Conservation (phyloP, 148 eudicot genomes). For the Chenopodium album region DNA sequence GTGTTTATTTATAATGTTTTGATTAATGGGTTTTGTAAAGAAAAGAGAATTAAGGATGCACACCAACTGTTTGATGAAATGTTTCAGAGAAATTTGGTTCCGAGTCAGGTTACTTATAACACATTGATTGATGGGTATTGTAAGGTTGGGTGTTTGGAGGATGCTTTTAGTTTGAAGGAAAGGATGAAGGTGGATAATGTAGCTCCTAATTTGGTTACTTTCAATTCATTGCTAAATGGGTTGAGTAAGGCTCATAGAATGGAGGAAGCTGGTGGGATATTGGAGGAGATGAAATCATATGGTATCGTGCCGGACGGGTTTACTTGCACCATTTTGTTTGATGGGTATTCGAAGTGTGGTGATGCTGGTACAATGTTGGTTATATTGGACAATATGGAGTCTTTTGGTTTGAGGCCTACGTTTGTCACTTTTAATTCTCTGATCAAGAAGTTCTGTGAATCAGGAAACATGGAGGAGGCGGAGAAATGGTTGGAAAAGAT, state of each 20-base stretch:
- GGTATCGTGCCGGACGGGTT: conserved; percentile 70
- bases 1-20: conserved; percentile 80
- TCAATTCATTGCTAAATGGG: conserved; percentile 70
- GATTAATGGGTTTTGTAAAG: conserved; percentile 79
- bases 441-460: conserved; percentile 53
- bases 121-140: conserved; percentile 83
- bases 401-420: conserved; percentile 46
- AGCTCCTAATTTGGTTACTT: conserved; percentile 56
- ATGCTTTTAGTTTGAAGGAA: conserved; percentile 55
- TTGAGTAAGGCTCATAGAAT: conserved; percentile 57
- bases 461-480: conserved; percentile 58
- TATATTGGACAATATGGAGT: conserved; percentile 52
- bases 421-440: conserved; percentile 57
- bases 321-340: conserved; percentile 65
- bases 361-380: conserved; percentile 41
- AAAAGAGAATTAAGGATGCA: conserved; percentile 54
- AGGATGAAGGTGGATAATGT: conserved; percentile 57
- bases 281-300: conserved; percentile 59
- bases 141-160: conserved; percentile 63
- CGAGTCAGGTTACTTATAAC: conserved; percentile 62
- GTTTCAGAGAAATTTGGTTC: conserved; percentile 41
- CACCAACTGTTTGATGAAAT: conserved; percentile 70
- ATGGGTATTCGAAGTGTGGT: conserved; percentile 58
- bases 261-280: conserved; percentile 46
- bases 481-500: conserved; percentile 58